These are phyloP conservation scores for Teratosphaeria destructans DNA, from an alignment of 2,329 filamentous ascomycete species.

Conservation along the genomic window DNA sequence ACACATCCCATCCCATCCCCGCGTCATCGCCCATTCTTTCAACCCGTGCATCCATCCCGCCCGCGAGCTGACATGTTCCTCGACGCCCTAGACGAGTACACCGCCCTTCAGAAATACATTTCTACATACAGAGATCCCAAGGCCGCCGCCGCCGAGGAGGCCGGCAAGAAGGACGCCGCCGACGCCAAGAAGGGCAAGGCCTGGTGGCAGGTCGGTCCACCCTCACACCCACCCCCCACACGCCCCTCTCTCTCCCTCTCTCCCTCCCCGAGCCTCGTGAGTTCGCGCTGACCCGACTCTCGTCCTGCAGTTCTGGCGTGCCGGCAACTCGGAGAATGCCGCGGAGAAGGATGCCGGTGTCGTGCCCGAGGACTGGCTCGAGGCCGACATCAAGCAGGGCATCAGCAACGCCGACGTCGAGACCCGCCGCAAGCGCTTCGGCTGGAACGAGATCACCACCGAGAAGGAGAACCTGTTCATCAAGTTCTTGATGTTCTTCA, in stretches of 20 bases:
- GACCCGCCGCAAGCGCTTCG: slow-evolving; percentile 52
- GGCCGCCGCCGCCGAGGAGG: slow-evolving; percentile 30
- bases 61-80: slow-evolving; percentile 12
- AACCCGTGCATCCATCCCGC: background rate
- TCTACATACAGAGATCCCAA: slow-evolving; percentile 55
- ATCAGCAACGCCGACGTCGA: slow-evolving; percentile 51
- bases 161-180: slow-evolving; percentile 36
- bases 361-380: slow-evolving; percentile 57
- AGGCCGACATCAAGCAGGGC: slow-evolving; percentile 57
- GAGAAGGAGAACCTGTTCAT: slow-evolving; percentile 68
- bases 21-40: background rate
- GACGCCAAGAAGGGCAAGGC: slow-evolving; percentile 44
- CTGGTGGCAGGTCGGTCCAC: slow-evolving; percentile 7
- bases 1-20: background rate
- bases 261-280: too few species aligned
- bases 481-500: slow-evolving; percentile 68
- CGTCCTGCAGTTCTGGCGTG: slow-evolving; percentile 41
- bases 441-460: slow-evolving; percentile 61
- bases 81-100: slow-evolving; percentile 47
- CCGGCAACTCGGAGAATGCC: slow-evolving; percentile 23
- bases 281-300: too few species aligned
- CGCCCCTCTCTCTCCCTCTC: too few species aligned
- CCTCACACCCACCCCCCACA: too few species aligned
- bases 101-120: slow-evolving; percentile 56
- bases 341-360: slow-evolving; percentile 25